Base-by-base conservation (phyloP, 805 yeast genomes). In the Schizosaccharomyces cryophilus region DNA sequence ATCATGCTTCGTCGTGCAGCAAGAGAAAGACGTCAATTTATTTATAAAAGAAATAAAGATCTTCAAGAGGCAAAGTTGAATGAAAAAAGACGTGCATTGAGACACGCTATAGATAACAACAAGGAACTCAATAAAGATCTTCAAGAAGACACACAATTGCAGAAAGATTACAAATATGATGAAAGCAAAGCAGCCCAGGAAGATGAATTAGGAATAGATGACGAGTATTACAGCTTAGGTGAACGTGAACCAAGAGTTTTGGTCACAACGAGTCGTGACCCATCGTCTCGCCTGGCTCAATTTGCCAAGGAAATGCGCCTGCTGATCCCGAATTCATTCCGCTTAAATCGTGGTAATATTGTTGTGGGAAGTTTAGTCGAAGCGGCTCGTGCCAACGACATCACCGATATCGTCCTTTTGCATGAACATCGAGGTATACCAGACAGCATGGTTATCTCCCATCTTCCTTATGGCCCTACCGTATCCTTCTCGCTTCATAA, bases 361-460 rank as follows among this genome's bases (percentile, higher is more conserved):
- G 79, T 93, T 61, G 80, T 93, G 76, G 84, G 95, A 0, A 83
- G 84, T 60, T 73, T 93, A 58, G 95, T 87, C 2, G 80, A 82
- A 58, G 87, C 95, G 0, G 88, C 96, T 72, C 79, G 84, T 63
- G 74, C 83, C 61, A 81, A 90, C 0, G 85, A 85, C 19, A 81
- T 90, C 9, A 83, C 93, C 1, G 99, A 93, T 70, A 73, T 93
- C 66, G 75, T 93, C 29, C 78, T 93, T 2, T 73, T 93, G 26
- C 97, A 93, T 70, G 99, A 93, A 70, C 98, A 93, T 72, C 79
- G 99, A 73, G 99, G 99, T 79, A 90, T 87, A 0, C 99, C 99
- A 61, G 89, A 96, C 0, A 86, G 96, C 0, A 68, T 93, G 63
- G 90, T 97, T 0, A 74, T 93, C 31, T 83, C 93, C 42, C 99